Base-by-base conservation (phyloP, 2,329 filamentous ascomycete species). In the Monosporascus cannonballus region DNA sequence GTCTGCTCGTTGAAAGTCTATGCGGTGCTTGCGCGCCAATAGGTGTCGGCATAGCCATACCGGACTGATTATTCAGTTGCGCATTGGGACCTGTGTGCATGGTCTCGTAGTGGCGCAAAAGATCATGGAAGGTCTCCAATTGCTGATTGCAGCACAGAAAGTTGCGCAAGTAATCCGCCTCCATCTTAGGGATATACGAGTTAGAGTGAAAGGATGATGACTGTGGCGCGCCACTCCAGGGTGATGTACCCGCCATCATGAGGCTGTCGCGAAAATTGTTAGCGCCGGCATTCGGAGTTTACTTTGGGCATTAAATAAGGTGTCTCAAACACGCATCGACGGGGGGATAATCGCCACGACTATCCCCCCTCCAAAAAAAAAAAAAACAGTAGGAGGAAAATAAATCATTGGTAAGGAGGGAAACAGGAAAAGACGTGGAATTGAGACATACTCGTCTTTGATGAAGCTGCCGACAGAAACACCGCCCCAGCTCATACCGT, bases 161-260 rank as follows among this genome's bases (percentile, higher is more conserved):
- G 73, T 97, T 92, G 71, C 87, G 87, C 90, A 97, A 95, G 70
- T 96, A 99, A 67, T 93, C 94, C 56, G 93, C 93, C 72, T 99
- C 94, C 67, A 96, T 84, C 71, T 96, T 96, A 9, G 92, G 93
- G 1, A 96, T 81, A 68, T 97, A 97, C 25, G 94, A 97, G 6
- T 92, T 96, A 1, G 93, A 97, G 71, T 97, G 93, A 64, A 90
- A 95, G 1, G 93, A 96, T 0, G 94, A 90, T n/a, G 92, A 96
- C 69, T 92, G 87, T 63, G 92, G 83, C 53, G 80, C 85, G 54
- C 74, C 69, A 22, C 84, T 79, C 66, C 93, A 96, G 11, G 94
- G 94, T n/a, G 94, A 97, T 18, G 91, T 96, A 64, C 94, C 92
- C 55, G 90, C 85, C 89, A 96, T 96, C 69, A 95, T 86, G 67